Base-by-base conservation (phyloP, 2,329 filamentous ascomycete genomes). In the Pezicula rhizophila region DNA sequence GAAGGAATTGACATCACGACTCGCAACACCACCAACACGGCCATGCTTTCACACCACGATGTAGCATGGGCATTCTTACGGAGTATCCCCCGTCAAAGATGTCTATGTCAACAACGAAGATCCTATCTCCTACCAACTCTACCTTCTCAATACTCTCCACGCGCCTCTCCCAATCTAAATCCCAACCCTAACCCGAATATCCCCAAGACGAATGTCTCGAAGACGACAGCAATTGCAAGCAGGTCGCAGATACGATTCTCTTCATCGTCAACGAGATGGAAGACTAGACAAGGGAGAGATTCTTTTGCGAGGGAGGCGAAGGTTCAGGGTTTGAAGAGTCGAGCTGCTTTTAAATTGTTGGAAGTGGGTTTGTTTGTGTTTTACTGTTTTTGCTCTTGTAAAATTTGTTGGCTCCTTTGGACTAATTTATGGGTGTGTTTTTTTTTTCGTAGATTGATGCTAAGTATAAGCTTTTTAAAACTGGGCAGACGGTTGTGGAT, bases 321-420 rank as follows among this genome's bases (percentile, higher is more conserved):
- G 61, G 82, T 95, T 2, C 78, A 87, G 57, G 85, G 85, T 0
- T 71, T 96, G 50, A 96, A 92, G 68, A 95, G 89, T 60, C 82
- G 93, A 53, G 93, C 93, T 23, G 93, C 91, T 0, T 96, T 93
- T 68, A 99, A 99, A 68, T 73, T 99, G 8, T 69, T 96, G 15
- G 87, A 96, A 75, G 89, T 89, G 64, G 28, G 45, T 37, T 2
- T 18, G 39, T 7, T 8, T 37, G 2, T 6, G 12, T 14, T 38
- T 18, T 45, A 33, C 12, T 31, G n/a, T 12, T 46, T 18, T 18
- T 18, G 18, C 18, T 18, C 18, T 18, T 18, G 18, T 18, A 18
- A 18, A 18, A 18, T 18, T 18, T 18, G 18, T 18, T 18, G 18
- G 18, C 3, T 18, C 18, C 3, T 18, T 43, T 17, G 8, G 46